Conservation (phyloP, 495 filamentous ascomycete species). For the Durotheca rogersii region DNA sequence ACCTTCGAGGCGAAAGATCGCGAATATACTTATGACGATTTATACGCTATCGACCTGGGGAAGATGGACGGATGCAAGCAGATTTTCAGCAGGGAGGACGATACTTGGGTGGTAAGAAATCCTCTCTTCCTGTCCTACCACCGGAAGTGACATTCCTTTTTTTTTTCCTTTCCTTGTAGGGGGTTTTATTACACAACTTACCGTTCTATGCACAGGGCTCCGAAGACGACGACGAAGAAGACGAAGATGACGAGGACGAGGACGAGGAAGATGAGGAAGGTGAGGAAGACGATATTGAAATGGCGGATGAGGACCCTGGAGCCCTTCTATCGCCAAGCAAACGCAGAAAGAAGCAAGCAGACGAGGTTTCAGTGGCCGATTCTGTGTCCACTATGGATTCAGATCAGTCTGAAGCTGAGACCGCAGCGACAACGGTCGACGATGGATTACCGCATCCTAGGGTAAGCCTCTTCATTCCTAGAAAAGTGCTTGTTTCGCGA, state of each 20-base stretch:
- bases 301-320: constrained; percentile 39
- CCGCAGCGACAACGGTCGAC: constrained; percentile 45
- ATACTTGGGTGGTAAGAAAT: constrained; percentile 72
- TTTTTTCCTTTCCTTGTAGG: too few species aligned
- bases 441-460: constrained; percentile 62
- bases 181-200: too few species aligned
- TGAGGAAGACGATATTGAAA: constrained; percentile 56
- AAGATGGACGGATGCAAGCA: constrained; percentile 91
- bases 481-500: too few species aligned
- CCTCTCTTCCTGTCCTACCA: background rate
- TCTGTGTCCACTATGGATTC: constrained; percentile 33
- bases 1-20: constrained; percentile 93
- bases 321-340: constrained; percentile 43
- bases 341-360: constrained; percentile 49
- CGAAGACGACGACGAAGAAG: constrained; percentile 70
- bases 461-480: constrained; percentile 42
- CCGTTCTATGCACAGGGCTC: constrained; percentile 46
- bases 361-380: constrained; percentile 41
- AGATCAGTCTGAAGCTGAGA: constrained; percentile 52
- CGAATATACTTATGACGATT: constrained; percentile 91
- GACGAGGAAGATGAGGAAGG: constrained; percentile 69
- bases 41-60: constrained; percentile 87
- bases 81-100: constrained; percentile 78
- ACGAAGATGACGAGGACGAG: constrained; percentile 67
- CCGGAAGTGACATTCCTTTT: background rate